These are phyloP conservation scores for Helicocarpus griseus DNA, from an alignment of 2,329 filamentous ascomycete genomes.

Conservation along the genomic window DNA sequence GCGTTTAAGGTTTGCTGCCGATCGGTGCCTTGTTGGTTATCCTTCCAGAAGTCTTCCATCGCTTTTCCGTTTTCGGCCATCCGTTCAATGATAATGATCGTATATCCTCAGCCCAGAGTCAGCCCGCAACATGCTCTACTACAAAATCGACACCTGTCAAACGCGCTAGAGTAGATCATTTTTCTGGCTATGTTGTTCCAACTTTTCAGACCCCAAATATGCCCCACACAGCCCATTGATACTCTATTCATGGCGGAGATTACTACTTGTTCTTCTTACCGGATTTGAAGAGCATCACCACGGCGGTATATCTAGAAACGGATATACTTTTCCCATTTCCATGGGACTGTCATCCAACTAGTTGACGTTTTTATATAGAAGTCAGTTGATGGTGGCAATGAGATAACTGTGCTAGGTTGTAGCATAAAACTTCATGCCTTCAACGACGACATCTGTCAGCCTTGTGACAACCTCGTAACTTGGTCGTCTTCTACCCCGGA, in stretches of 20 bases:
- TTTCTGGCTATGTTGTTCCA: not conserved
- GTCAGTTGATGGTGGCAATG: too few species aligned
- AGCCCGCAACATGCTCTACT: not conserved
- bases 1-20: not conserved
- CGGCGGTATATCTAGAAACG: not conserved
- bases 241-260: not conserved
- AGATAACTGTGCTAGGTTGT: too few species aligned
- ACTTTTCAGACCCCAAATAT: not conserved
- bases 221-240: not conserved
- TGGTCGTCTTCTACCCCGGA: too few species aligned
- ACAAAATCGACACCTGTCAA: not conserved
- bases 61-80: conserved; percentile 4
- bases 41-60: conserved; percentile 9
- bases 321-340: not conserved
- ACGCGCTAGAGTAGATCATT: not conserved
- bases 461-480: too few species aligned
- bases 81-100: not conserved
- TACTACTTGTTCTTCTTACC: not conserved
- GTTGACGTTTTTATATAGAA: too few species aligned
- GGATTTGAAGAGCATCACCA: not conserved
- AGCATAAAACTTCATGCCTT: too few species aligned
- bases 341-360: not conserved
- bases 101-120: not conserved
- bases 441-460: not conserved
- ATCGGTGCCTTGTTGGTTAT: not conserved